Conservation (phyloP, 768 basidiomycete genomes). For the Leucosporidium scottii region DNA sequence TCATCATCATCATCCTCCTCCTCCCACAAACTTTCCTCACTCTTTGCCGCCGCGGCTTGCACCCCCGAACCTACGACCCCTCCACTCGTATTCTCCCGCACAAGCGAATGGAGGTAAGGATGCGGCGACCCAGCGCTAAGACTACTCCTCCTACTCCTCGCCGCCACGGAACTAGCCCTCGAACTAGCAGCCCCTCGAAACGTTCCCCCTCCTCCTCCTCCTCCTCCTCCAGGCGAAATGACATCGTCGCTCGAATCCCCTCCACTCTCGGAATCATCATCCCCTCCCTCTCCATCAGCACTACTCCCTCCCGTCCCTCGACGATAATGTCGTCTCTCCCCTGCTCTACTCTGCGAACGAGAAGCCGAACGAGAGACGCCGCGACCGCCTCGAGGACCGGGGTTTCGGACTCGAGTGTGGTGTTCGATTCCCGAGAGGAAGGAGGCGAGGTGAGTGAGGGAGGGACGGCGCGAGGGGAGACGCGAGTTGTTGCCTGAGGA, state of each 20-base stretch:
- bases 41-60: no score
- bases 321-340: constrained; percentile 1
- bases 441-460: constrained; percentile 24
- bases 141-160: not conserved
- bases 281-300: constrained; percentile 16
- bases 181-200: not conserved
- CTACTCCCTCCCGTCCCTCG: constrained; percentile 12
- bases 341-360: constrained; percentile 6
- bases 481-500: not conserved
- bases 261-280: constrained; percentile 7
- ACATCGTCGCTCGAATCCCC: constrained; percentile 6
- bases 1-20: no score
- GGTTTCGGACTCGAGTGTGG: constrained; percentile 25
- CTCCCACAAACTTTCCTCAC: not conserved
- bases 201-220: no score
- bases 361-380: constrained; percentile 21
- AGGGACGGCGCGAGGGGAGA: constrained; percentile 10
- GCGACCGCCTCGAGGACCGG: constrained; percentile 15
- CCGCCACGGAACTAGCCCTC: not conserved
- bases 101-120: constrained; percentile 17
- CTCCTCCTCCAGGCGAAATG: no score
- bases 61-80: constrained; percentile 1
- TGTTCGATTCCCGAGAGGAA: constrained; percentile 30
- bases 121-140: not conserved
- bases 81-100: constrained; percentile 26